These are phyloP conservation scores for Blastocystis sp. DNA, from an alignment of 352 stramenopile species.

Conservation along the genomic window DNA sequence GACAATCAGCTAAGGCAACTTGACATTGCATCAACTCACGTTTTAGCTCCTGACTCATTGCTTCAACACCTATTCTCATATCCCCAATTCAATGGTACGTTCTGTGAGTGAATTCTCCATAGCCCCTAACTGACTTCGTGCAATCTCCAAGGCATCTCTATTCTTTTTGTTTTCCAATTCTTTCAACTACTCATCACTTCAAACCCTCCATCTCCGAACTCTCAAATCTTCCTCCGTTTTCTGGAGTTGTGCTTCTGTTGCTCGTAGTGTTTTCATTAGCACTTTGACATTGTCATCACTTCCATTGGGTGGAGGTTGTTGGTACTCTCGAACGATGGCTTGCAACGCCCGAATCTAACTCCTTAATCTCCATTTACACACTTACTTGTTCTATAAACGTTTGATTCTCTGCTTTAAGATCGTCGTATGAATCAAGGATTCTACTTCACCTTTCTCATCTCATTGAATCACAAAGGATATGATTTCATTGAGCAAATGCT, in stretches of 20 bases:
- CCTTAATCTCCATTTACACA: not conserved
- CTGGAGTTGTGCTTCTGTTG: constrained; percentile 32
- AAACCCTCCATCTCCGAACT: no score
- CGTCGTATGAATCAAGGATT: constrained; percentile 32
- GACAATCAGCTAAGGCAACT: constrained; percentile 32
- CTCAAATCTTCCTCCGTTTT: constrained; percentile 51
- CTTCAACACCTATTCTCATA: not conserved
- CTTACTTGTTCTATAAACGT: constrained; percentile 51
- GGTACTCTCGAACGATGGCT: constrained; percentile 45
- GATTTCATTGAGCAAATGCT: constrained; percentile 27
- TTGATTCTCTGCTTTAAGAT: constrained; percentile 37
- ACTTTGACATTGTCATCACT: constrained; percentile 16
- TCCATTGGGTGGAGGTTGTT: not conserved
- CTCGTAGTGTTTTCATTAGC: constrained; percentile 31
- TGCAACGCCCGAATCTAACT: constrained; percentile 42
- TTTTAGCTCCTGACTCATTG: constrained; percentile 28
- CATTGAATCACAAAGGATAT: constrained; percentile 37
- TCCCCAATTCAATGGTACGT: not conserved
- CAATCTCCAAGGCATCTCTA: not conserved
- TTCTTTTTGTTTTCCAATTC: not conserved
- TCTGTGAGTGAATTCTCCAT: constrained; percentile 38
- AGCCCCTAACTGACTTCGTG: not conserved
- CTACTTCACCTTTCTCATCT: not conserved
- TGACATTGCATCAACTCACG: constrained; percentile 24
- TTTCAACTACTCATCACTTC: not conserved